phyloP scores from a whole-genome alignment of 2,329 filamentous ascomycete species.

The Nemania diffusa region DNA sequence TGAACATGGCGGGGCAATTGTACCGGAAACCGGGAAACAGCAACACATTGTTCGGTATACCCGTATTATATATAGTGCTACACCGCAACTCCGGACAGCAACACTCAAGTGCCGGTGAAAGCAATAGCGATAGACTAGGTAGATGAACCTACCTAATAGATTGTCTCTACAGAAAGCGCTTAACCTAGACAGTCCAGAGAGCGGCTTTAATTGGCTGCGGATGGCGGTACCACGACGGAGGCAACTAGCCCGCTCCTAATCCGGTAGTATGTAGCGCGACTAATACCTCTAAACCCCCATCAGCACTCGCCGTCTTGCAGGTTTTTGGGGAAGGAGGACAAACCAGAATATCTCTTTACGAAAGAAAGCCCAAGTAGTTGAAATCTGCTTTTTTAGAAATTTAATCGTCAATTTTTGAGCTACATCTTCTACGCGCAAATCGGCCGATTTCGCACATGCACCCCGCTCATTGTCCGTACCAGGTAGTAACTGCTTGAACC shows the following conservation, averaged over 20 bases:
- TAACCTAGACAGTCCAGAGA: not conserved
- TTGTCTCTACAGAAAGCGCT: not conserved
- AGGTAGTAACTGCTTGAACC: not conserved
- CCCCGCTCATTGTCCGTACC: not conserved
- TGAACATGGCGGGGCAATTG: no score
- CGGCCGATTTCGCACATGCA: slow-evolving; percentile 15
- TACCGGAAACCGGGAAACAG: no score
- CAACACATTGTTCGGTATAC: no score
- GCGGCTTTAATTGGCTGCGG: slow-evolving; percentile 14
- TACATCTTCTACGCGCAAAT: not conserved
- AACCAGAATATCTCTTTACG: not conserved
- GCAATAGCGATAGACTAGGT: not conserved
- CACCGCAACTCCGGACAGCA: not conserved
- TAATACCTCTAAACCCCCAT: slow-evolving; percentile 13
- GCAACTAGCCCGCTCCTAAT: slow-evolving; percentile 28
- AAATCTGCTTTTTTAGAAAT: not conserved
- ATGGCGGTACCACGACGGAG: slow-evolving; percentile 19
- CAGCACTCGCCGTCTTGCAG: not conserved
- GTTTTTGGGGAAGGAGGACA: not conserved
- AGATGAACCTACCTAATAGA: not conserved
- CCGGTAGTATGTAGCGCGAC: slow-evolving; percentile 9
- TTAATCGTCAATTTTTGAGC: not conserved
- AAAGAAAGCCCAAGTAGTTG: not conserved
- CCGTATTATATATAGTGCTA: no score
- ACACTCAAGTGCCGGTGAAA: not conserved